A percentile compares a stretch with the other conserved stretches of the same genome.
These are phyloP conservation scores for Leucosporidium creatinivorum DNA, from an alignment of 768 basidiomycete genomes.

Conservation along the genomic window DNA sequence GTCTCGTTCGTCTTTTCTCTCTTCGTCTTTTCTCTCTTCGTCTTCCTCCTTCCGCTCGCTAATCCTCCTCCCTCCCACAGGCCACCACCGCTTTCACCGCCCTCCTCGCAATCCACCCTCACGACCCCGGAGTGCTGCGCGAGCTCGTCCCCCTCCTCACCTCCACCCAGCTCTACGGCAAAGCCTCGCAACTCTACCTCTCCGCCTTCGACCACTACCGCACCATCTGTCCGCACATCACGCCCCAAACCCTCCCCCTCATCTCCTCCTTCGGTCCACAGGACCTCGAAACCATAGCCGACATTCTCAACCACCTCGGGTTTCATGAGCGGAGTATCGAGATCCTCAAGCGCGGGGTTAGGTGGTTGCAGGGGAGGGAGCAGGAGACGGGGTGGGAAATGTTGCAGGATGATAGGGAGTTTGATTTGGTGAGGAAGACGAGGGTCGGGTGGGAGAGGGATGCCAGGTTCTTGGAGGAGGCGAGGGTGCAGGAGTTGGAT, in stretches of 20 bases:
- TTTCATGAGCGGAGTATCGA: conserved; percentile 62
- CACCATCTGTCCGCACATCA: conserved; percentile 46
- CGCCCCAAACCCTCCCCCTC: conserved; percentile 41
- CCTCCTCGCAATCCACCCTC: conserved; percentile 67
- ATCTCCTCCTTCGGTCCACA: conserved; percentile 48
- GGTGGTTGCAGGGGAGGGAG: conserved; percentile 86
- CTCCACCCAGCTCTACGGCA: conserved; percentile 59
- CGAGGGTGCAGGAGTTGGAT: conserved; percentile 52
- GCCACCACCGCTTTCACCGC: conserved; percentile 59
- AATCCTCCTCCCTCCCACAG: conserved; percentile 39
- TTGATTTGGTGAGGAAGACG: conserved; percentile 46
- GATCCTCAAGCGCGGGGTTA: conserved; percentile 63
- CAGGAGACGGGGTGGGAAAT: conserved; percentile 71
- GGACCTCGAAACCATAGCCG: conserved; percentile 75
- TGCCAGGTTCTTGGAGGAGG: conserved; percentile 39
- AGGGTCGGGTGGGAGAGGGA: conserved; percentile 44
- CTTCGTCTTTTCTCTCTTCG: conserved; percentile 27
- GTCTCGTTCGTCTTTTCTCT: conserved; percentile 49
- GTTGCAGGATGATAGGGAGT: conserved; percentile 83
- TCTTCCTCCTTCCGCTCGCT: neutral
- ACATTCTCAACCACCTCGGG: conserved; percentile 66
- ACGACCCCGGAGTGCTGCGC: conserved; percentile 68
- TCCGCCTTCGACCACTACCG: conserved; percentile 67
- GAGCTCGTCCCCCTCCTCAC: conserved; percentile 71
- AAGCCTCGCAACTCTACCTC: conserved; percentile 62